Percentiles rank a stretch among this genome's conserved stretches.
Evolutionary conservation across 805 yeast genomes (phyloP).

Genomic region (Saturnispora gosingensis): DNA sequence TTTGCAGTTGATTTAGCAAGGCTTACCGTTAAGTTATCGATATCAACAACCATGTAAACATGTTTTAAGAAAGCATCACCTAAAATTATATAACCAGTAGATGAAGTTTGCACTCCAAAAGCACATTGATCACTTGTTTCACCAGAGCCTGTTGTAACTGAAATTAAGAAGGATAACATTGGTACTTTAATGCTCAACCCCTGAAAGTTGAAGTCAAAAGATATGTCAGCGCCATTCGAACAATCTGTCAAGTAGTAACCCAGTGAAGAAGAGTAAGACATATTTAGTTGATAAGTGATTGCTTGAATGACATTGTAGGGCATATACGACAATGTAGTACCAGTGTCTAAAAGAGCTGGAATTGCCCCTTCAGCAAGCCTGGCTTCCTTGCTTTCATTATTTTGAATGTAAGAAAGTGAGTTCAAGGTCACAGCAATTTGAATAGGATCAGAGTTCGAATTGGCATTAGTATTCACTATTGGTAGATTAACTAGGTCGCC

Average conservation of each 20-base stretch:
- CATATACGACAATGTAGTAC: constrained; percentile 42
- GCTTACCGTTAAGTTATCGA: constrained; percentile 36
- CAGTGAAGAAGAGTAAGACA: constrained; percentile 30
- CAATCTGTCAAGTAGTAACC: constrained; percentile 45
- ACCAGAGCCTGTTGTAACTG: constrained; percentile 14
- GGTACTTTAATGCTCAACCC: constrained; percentile 50
- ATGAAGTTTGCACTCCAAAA: constrained; percentile 31
- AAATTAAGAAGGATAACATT: constrained; percentile 22
- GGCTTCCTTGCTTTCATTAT: constrained; percentile 11
- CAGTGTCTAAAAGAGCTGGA: constrained; percentile 46
- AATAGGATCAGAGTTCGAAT: constrained; percentile 32
- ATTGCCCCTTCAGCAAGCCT: constrained; percentile 22
- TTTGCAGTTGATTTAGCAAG: constrained; percentile 37
- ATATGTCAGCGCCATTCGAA: constrained; percentile 18
- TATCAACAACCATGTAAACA: constrained; percentile 47
- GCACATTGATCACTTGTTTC: constrained; percentile 31
- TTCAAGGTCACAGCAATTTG: constrained; percentile 42
- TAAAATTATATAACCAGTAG: constrained; percentile 29
- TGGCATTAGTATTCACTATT: constrained; percentile 33
- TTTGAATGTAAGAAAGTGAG: constrained; percentile 22
- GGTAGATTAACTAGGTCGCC: constrained; percentile 46
- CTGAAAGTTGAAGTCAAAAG: constrained; percentile 43
- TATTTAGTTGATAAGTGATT: constrained; percentile 28
- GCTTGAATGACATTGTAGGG: constrained; percentile 29
- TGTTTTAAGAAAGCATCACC: constrained; percentile 48